phyloP scores from a whole-genome alignment of 2,329 filamentous ascomycete species.

The Trichoderma atroviride region DNA sequence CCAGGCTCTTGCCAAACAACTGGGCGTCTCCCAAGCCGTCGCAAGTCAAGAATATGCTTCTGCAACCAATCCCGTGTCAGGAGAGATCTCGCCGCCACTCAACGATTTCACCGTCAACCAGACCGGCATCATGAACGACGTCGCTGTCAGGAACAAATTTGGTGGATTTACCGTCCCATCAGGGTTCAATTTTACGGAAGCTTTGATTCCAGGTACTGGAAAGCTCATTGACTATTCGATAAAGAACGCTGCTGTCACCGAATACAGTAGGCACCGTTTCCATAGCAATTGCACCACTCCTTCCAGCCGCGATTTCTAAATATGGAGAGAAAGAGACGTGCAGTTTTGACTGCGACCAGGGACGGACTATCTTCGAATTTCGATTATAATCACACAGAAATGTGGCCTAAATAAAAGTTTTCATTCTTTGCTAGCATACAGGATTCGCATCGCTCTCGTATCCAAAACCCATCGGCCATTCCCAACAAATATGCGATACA shows the following conservation, averaged over 20 bases:
- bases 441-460: too few species aligned
- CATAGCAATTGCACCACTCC: background rate
- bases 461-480: too few species aligned
- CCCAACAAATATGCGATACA: too few species aligned
- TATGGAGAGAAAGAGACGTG: too few species aligned
- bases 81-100: slow-evolving; percentile 8
- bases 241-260: background rate
- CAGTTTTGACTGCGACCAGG: too few species aligned
- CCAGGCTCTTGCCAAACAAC: background rate
- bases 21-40: background rate
- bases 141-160: background rate
- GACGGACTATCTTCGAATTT: too few species aligned
- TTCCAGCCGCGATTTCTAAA: background rate
- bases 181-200: background rate
- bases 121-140: slow-evolving; percentile 11
- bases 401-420: too few species aligned
- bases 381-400: too few species aligned
- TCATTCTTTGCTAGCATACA: too few species aligned
- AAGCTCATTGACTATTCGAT: slow-evolving; percentile 15
- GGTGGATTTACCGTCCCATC: background rate
- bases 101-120: slow-evolving; percentile 12
- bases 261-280: background rate
- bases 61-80: background rate
- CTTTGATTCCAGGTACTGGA: slow-evolving; percentile 7
- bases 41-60: slow-evolving; percentile 9